phyloP scores from a whole-genome alignment of 495 filamentous ascomycete species.

The Tuber umbilicatum region DNA sequence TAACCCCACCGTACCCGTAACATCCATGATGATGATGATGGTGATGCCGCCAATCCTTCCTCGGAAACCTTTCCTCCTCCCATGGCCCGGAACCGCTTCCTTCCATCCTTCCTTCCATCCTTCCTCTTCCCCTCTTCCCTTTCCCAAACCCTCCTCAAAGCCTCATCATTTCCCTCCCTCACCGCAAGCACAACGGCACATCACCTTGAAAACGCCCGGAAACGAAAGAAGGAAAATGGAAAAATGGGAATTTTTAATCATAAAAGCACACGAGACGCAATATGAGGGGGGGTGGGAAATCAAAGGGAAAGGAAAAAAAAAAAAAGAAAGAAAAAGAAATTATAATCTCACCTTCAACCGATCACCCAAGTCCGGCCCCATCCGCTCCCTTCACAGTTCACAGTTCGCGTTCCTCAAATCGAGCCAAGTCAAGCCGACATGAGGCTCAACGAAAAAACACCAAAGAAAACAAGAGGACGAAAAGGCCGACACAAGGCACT shows the following conservation, averaged over 20 bases:
- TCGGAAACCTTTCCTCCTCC: background rate
- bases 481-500: background rate
- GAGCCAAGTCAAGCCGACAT: background rate
- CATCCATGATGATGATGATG: background rate
- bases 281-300: no score
- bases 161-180: background rate
- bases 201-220: background rate
- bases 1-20: constrained; percentile 1
- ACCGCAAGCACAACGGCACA: no score
- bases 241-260: background rate
- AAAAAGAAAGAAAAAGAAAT: background rate
- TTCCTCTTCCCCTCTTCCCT: background rate
- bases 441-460: background rate
- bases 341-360: background rate
- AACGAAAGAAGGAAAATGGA: background rate
- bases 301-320: background rate
- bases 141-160: background rate
- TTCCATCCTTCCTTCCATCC: background rate
- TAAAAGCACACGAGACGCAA: background rate
- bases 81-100: no score
- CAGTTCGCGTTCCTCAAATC: background rate
- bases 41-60: background rate
- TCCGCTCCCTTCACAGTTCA: background rate
- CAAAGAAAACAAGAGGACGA: background rate
- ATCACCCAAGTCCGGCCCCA: background rate